Conservation (phyloP, 148 eudicot species). For the Bassia scoparia region DNA sequence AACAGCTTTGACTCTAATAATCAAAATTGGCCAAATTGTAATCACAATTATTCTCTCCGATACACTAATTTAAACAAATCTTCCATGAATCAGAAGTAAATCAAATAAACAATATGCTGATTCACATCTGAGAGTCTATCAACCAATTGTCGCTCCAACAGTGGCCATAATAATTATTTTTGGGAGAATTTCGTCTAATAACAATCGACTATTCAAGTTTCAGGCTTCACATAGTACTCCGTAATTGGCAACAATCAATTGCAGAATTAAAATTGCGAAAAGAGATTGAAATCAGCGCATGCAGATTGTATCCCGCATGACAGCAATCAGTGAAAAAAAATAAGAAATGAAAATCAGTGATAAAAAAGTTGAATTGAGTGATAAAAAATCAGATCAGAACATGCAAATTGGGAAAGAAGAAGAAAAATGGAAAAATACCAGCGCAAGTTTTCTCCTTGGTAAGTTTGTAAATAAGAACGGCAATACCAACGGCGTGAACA, state of each 20-base stretch:
- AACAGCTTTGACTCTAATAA: neutral
- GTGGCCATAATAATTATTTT: neutral
- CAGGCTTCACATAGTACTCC: neutral
- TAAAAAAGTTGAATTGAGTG: too few species aligned
- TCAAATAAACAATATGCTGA: neutral
- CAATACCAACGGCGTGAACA: conserved; percentile 60
- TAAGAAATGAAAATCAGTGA: neutral
- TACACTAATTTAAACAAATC: neutral
- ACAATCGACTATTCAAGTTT: neutral
- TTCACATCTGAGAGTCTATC: neutral
- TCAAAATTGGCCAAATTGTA: neutral
- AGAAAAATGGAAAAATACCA: conserved; percentile 24
- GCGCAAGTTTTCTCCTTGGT: conserved; percentile 59
- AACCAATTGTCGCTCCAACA: neutral
- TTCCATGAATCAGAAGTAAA: too few species aligned
- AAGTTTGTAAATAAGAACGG: conserved; percentile 54
- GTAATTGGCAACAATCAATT: too few species aligned
- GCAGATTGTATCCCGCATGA: too few species aligned
- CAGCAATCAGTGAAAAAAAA: too few species aligned
- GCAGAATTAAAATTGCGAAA: too few species aligned
- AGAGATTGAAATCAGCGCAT: too few species aligned
- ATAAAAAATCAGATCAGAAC: conserved; percentile 1
- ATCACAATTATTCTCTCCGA: neutral
- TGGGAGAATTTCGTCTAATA: neutral
- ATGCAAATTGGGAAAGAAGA: neutral